Base-by-base conservation (phyloP, 352 stramenopile genomes). In the Globisporangium spiculum region DNA sequence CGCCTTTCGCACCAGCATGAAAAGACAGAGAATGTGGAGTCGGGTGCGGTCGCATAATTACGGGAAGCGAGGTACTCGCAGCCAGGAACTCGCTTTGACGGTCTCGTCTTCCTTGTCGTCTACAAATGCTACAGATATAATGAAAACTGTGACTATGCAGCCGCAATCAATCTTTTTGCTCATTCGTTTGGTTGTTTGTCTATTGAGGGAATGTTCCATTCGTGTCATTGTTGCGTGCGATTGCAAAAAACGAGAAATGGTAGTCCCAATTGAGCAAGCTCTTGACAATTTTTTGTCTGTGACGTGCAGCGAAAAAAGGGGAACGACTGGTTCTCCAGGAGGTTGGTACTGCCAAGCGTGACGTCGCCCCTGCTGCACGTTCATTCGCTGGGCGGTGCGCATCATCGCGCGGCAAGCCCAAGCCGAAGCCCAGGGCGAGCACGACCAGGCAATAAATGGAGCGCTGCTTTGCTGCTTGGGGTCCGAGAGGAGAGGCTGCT, bases 381-480 rank as follows among this genome's bases (percentile, higher is more conserved):
- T 60, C 54, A 60, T 60, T 60, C 54, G 54, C 54, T 36, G 24
- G 27, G 54, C 16, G 16, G 7, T 60, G 18, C 16, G 54, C 54
- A 60, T 60, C 54, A 60, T 44, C 18, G 26, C 3, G n/a, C 12
- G 16, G 22, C 26, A 30, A 41, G 54, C 16, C 27, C 16, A 60
- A 18, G 4, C 26, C n/a, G 20, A 59, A 3, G 4, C 38, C 44
- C 41, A n/a, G 22, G 18, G 44, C 18, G 18, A 52, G 44, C 44
- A 50, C 41, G 5, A 50, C 6, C 12, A 7, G 16, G 41, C 41
- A 52, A 52, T 20, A 20, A 22, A 44, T 20, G 6, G 44, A 58
- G 52, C 52, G 10, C 52, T 58, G n/a, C 27, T 60, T 41, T 60
- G 54, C 54, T 60, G 54, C 18, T 60, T 60, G 54, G 54, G 27